Conservation (phyloP, 768 basidiomycete species). For the Lentinula edodes region DNA sequence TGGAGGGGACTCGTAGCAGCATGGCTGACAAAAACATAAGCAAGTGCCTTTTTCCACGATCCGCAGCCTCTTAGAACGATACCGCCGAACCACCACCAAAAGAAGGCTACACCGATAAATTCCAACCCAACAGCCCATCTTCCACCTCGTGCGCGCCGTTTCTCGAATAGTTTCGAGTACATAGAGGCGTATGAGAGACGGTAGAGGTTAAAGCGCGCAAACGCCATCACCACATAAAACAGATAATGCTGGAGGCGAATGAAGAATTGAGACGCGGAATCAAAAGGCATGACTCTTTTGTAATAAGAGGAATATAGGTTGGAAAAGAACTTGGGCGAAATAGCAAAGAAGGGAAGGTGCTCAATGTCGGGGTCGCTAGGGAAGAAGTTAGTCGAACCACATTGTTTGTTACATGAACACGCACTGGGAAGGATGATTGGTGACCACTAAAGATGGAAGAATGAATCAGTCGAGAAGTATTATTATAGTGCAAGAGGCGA, state of each 20-base stretch:
- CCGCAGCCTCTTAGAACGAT: constrained; percentile 64
- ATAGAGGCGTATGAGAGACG: constrained; percentile 79
- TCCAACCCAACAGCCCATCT: constrained; percentile 80
- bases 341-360: constrained; percentile 92
- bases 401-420: not conserved
- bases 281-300: constrained; percentile 79
- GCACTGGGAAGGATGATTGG: constrained; percentile 96
- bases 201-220: constrained; percentile 95
- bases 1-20: constrained; percentile 87
- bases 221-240: constrained; percentile 86
- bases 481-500: constrained; percentile 13
- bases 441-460: constrained; percentile 58
- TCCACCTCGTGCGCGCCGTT: constrained; percentile 59
- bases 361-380: constrained; percentile 78
- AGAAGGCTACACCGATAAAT: constrained; percentile 67
- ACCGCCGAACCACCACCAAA: constrained; percentile 83
- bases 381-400: not conserved
- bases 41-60: constrained; percentile 60
- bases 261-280: constrained; percentile 58
- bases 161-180: constrained; percentile 57
- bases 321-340: constrained; percentile 80
- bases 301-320: constrained; percentile 94
- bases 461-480: not conserved
- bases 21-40: constrained; percentile 82
- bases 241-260: constrained; percentile 83